Base-by-base conservation (phyloP, 495 filamentous ascomycete species). In the Aspergillus bridgeri region DNA sequence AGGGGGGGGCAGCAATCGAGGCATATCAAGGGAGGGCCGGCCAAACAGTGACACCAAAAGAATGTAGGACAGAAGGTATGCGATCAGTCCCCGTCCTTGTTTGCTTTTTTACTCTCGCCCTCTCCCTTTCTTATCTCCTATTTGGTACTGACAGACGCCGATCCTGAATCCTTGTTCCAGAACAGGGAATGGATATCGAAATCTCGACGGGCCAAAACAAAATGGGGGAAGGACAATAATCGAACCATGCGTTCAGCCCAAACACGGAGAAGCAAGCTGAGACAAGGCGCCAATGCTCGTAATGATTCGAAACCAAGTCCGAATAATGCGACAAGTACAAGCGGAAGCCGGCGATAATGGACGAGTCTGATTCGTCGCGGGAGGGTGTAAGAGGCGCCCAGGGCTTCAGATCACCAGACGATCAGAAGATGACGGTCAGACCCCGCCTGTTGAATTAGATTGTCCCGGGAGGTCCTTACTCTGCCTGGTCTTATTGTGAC, bases 21-120 rank as follows among this genome's bases (percentile, higher is more conserved):
- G 54, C 60, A 65, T 62, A 54, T 60, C 63, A 60, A 65, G 56
- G 51, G 58, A 59, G 58, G 51, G 42, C 19, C 21, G 21, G 27
- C n/a, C 21, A 33, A 19, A 42, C 21, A 11, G 23, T 21, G 42
- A 48, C 45, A 42, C 20, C 17, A 44, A 48, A 61, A 46, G 63
- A 60, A 65, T 65, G 63, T 58, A 60, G 57, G 54, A 62, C 59
- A 65, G 56, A 59, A 60, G 18, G 48, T 51, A 51, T 51, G 45
- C 38, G 47, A 7, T 8, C 33, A 47, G 48, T 44, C 45, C 48
- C 33, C 20, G 22, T 20, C 38, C 42, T 20, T 42, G 48, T 43
- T n/a, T 22, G 18, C 24, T 53, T 51, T 20, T 53, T 54, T 20
- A 47, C 42, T 23, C 23, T 54, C 33, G 33, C 33, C 33, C 33